Evolutionary conservation across 257 asterid species (phyloP), one percentile per base, ranked within the genome.

Genomic region (Dorcoceras hygrometricum): DNA sequence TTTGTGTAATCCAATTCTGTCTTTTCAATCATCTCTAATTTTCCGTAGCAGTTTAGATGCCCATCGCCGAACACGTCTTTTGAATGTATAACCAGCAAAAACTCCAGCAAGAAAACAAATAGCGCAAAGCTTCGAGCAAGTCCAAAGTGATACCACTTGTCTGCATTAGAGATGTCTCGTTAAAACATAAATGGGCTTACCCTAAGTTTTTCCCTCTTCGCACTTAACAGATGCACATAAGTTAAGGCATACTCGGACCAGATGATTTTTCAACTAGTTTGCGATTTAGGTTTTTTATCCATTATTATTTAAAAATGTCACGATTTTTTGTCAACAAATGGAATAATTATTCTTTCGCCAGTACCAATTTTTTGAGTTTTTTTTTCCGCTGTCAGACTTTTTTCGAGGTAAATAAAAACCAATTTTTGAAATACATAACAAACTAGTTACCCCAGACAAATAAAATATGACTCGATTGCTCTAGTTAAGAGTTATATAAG

Each of bases 51-150:
- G 73, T 62, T 57, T 87, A 29, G 92, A 79, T 23, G 91, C 95
- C 96, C 96, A 89, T 22, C 84, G 84, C 28, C 79, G 79, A 53
- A 91, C 96, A 27, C 88, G 87, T 60, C 80, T 74, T 81, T 91
- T 91, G 83, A 91, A 79, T 4, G 96, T 85, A 80, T 84, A 91
- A 61, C 96, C 98, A 32, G 75, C 83, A 63, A 89, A 11, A 46
- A 85, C 63, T 73, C 98, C 98, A 70, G 90, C 95, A 77, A 91
- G 79, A 76, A 91, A 91, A 83, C 74, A 89, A 55, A 80, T 20
- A 36, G 88, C 86, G 70, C 96, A 81, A 29, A 91, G 83, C 89
- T 91, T 89, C 58, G 98, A 81, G 81, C 95, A 87, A 54, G 90
- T 81, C 95, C 84, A 77, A 24, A 82, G 71, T 6, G 96, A 78